phyloP scores from a whole-genome alignment of 2,329 filamentous ascomycete species.

The Scopulariopsis brevicaulis region DNA sequence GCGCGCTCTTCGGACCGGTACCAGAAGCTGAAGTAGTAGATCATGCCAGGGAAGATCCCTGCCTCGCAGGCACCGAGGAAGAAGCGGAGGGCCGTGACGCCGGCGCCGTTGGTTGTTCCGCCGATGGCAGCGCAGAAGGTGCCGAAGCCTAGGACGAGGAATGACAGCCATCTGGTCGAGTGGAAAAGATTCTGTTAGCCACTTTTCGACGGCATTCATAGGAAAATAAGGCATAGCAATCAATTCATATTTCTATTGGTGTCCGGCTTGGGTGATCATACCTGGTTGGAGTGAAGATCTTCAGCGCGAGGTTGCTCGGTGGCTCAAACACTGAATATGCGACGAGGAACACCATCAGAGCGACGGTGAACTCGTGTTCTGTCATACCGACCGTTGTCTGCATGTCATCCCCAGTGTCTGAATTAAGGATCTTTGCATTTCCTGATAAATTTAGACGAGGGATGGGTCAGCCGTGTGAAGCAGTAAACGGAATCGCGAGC shows the following conservation, averaged over 20 bases:
- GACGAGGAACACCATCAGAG: constrained; percentile 22
- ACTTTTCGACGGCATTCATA: constrained; percentile 10
- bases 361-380: constrained; percentile 19
- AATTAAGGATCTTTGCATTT: constrained; percentile 27
- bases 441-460: constrained; percentile 10
- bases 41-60: constrained; percentile 46
- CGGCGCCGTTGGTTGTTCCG: constrained; percentile 13
- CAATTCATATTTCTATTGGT: not conserved
- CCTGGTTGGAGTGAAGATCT: constrained; percentile 8
- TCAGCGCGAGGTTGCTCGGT: constrained; percentile 12
- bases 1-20: constrained; percentile 28
- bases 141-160: constrained; percentile 31
- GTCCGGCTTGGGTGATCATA: not conserved
- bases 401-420: constrained; percentile 20
- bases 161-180: constrained; percentile 43
- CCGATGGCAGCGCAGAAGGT: constrained; percentile 27
- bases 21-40: constrained; percentile 54
- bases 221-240: not conserved
- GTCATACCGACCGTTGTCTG: constrained; percentile 18
- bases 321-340: constrained; percentile 14
- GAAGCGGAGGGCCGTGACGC: constrained; percentile 23
- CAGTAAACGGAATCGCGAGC: not conserved
- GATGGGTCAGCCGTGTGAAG: not conserved
- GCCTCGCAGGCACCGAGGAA: constrained; percentile 43
- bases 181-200: constrained; percentile 29